Conservation (phyloP, 306 rosid genomes). For the Astragalus glycyphyllos region DNA sequence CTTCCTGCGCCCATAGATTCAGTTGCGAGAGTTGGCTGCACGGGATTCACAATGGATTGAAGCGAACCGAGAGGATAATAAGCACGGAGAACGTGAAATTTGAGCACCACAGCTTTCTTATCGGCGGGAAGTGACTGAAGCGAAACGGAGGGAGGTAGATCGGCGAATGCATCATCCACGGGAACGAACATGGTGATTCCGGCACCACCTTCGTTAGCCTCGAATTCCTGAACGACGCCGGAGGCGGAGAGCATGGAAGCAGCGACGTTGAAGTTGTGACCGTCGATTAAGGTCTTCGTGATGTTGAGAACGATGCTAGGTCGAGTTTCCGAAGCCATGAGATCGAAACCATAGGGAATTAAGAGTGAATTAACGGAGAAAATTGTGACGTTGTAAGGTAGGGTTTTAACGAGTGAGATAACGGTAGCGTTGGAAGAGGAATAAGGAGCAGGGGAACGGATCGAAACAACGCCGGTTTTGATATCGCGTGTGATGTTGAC, state of each 20-base stretch:
- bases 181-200: slow-evolving; percentile 95
- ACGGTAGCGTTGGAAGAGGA: slow-evolving; percentile 80
- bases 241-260: slow-evolving; percentile 89
- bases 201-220: slow-evolving; percentile 92
- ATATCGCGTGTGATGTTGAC: slow-evolving; percentile 81
- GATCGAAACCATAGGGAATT: slow-evolving; percentile 78
- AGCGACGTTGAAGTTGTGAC: slow-evolving; percentile 90
- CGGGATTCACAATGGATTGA: slow-evolving; percentile 84
- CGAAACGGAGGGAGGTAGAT: slow-evolving; percentile 63
- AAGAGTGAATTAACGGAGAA: slow-evolving; percentile 76
- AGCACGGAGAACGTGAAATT: slow-evolving; percentile 84
- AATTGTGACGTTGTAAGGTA: slow-evolving; percentile 87
- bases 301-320: slow-evolving; percentile 82
- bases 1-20: slow-evolving; percentile 89
- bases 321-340: slow-evolving; percentile 86
- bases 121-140: slow-evolving; percentile 87
- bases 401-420: slow-evolving; percentile 61
- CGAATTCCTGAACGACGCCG: slow-evolving; percentile 88
- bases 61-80: slow-evolving; percentile 92
- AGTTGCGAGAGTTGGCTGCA: slow-evolving; percentile 96
- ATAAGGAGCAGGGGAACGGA: slow-evolving; percentile 67
- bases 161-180: slow-evolving; percentile 73
- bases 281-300: slow-evolving; percentile 72
- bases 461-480: slow-evolving; percentile 49
- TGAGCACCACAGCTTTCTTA: slow-evolving; percentile 76